Evolutionary conservation across 2,329 filamentous ascomycete genomes (phyloP), one percentile per base, ranked within the genome.

Genomic region (Ophiostoma sp.): DNA sequence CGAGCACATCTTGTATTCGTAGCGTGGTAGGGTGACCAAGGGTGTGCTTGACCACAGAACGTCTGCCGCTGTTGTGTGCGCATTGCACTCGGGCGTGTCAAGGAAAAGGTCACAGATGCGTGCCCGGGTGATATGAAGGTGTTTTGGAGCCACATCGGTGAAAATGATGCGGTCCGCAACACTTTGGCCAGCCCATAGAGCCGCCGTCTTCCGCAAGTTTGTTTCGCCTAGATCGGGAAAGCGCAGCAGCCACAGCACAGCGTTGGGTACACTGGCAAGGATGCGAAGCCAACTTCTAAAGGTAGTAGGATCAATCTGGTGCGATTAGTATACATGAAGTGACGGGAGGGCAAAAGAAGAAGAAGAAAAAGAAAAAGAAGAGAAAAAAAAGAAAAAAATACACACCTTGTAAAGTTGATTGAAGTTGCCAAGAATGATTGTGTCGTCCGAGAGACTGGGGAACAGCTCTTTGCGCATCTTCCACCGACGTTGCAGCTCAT

Each of bases 1-100:
- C 60, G 92, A 96, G 78, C 95, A 99, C 95, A 99, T 99, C 79
- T 99, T 99, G 80, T 97, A 97, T 66, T 90, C 86, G 77, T 98
- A 97, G 47, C 95, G 87, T 11, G 95, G 93, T 42, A 95, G 83
- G 0, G 95, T 99, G 41, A 99, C 82, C 36, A 99, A 81, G 5
- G 95, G 95, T 0, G 95, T 98, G 73, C 93, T 96, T 66, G 91
- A 96, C 95, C 95, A 99, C 6, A 99, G 82, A 0, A 98, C 90
- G 75, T 99, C 95, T 12, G 95, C 96, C 1, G 95, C 95, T 1
- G 95, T 99, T 0, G 95, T 99, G 77, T 99, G 95, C 1, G 93
- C 95, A 75, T 99, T 99, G 79, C 95, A 99, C 78, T 99, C 95
- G 1, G 95, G 93, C 0, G 95, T 99, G 78, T 99, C 95, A 14